Evolutionary conservation across 164 flowering plant genomes (phyloP), one percentile per base, ranked within the genome.

Genomic region (Stephania yunnanensis): DNA sequence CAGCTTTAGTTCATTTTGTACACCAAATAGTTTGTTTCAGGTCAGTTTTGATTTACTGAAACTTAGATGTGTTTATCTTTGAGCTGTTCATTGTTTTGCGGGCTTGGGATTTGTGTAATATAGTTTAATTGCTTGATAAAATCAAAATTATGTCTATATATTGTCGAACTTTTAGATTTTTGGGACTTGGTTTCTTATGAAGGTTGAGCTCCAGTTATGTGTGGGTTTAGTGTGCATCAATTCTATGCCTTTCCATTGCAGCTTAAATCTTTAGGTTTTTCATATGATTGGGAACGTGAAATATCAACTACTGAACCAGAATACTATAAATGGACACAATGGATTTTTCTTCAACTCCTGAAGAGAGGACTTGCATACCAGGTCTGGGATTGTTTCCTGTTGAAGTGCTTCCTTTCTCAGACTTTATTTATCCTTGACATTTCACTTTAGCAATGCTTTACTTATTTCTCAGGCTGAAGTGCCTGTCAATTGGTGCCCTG

Each of bases 201-300:
- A 48, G 53, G 53, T 12, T 48, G 11, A 48, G 53, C 13, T 48
- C 13, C 53, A 48, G 53, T 48, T 48, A 12, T 48, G 42, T 48
- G 13, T 48, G 53, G 13, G 13, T 48, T 48, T 48, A 12, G 4
- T 7, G 13, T 55, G 19, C 6, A 12, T 55, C 19, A 19, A 20
- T 30, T 77, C 72, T 61, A 30, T 68, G 46, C 48, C 67, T 74
- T 31, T 61, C n/a, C 20, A 67, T 81, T 83, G 74, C 88, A 94
- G 99, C 97, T 95, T 52, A 95, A 95, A 76, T 91, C 92, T 68
- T 79, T 95, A 78, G 99, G 99, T 44, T 95, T 95, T 82, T 95
- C 99, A 73, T 95, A 93, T 85, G 99, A 95, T 76, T 95, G 99
- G 99, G 97, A 93, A 71, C 97, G 99, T 73, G 99, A 95, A 86